A percentile compares a stretch with the other conserved stretches of the same genome.
These are phyloP conservation scores for Colletotrichum tabaci DNA, from an alignment of 2,329 filamentous ascomycete species.

Conservation along the genomic window DNA sequence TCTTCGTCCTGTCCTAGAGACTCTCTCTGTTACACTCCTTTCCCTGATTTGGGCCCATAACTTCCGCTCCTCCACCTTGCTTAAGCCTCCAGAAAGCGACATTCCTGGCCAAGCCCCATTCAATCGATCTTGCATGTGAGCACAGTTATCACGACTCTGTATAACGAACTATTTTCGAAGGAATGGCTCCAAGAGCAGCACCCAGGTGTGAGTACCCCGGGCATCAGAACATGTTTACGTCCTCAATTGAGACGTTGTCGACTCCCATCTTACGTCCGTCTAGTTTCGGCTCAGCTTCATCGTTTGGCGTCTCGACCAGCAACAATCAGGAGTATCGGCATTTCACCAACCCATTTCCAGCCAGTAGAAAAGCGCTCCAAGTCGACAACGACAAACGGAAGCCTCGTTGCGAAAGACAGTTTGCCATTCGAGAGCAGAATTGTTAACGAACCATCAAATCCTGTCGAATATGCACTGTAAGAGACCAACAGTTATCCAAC, in stretches of 20 bases:
- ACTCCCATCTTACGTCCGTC: not conserved
- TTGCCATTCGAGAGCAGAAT: constrained; percentile 6
- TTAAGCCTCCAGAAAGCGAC: too few relatives aligned
- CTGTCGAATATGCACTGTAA: constrained; percentile 44
- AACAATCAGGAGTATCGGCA: not conserved
- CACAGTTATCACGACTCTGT: too few relatives aligned
- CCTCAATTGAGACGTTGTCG: not conserved
- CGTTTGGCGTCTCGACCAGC: not conserved
- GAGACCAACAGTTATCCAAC: not conserved
- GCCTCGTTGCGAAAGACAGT: not conserved
- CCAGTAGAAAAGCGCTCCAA: not conserved
- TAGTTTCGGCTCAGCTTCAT: not conserved
- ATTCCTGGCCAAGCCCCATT: too few relatives aligned
- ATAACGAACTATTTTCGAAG: not conserved
- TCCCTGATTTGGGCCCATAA: too few relatives aligned
- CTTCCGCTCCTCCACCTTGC: too few relatives aligned
- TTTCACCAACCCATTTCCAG: too few relatives aligned
- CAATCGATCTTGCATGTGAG: too few relatives aligned
- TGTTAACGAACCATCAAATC: constrained; percentile 16
- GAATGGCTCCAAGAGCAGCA: not conserved
- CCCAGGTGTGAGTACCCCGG: not conserved
- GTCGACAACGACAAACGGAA: not conserved
- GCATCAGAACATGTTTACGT: not conserved
- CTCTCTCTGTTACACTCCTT: too few relatives aligned
- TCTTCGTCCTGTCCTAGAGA: too few relatives aligned